A percentile compares a stretch with the other conserved stretches of the same genome.
phyloP scores from a whole-genome alignment of 257 asterid species.

The Eustoma russellianum region DNA sequence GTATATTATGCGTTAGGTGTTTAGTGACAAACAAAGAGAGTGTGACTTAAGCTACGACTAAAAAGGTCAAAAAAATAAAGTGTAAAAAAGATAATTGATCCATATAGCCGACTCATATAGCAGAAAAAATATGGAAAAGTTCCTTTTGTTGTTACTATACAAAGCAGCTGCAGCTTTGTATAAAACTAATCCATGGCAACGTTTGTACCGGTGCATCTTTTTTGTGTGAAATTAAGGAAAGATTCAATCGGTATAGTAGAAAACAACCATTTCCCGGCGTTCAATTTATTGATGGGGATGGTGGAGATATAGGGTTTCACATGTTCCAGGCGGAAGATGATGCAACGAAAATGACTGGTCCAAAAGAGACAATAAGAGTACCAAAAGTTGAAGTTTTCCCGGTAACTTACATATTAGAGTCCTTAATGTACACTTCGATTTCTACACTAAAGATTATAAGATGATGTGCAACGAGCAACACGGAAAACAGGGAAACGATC shows the following conservation, averaged over 20 bases:
- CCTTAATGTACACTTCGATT: constrained; percentile 27
- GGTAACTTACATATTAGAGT: constrained; percentile 41
- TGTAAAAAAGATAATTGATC: no score
- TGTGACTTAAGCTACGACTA: no score
- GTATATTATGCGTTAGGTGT: no score
- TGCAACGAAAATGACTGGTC: constrained; percentile 35
- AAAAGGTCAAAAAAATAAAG: no score
- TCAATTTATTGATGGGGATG: constrained; percentile 50
- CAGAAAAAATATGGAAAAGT: no score
- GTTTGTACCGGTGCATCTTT: constrained; percentile 40
- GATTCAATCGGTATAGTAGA: constrained; percentile 35
- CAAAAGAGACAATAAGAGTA: constrained; percentile 35
- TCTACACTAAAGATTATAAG: constrained; percentile 30
- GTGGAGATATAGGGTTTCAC: constrained; percentile 46
- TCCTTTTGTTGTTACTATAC: no score
- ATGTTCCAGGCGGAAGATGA: constrained; percentile 43
- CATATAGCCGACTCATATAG: no score
- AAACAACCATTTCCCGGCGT: constrained; percentile 42
- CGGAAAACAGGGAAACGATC: no score
- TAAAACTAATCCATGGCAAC: constrained; percentile 53
- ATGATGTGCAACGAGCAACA: no score
- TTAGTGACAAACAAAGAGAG: no score
- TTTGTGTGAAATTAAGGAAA: constrained; percentile 37
- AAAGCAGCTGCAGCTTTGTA: constrained; percentile 49
- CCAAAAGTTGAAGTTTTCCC: constrained; percentile 41